Base-by-base conservation (phyloP, 2,329 filamentous ascomycete genomes). In the Akanthomyces lecanii region DNA sequence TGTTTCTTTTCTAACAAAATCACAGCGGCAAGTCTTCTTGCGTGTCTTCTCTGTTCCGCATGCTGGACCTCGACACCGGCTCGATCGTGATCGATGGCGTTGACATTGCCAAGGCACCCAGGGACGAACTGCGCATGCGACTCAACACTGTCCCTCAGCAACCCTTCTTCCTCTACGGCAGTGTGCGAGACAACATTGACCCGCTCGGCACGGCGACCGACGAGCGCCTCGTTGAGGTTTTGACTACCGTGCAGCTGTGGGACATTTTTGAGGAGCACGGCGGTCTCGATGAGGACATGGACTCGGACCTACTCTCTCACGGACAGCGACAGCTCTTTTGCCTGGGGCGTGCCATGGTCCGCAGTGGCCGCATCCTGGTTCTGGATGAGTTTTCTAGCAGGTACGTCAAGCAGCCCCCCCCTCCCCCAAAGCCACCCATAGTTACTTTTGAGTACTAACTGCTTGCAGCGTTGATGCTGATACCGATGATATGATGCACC, bases 81-180 rank as follows among this genome's bases (percentile, higher is more conserved):
- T 71, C 48, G 3, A 80, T 85, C n/a, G 68, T 64, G 1, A 74
- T 85, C 14, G 82, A 84, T 59, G 75, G 73, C 1, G 62, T 81
- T 1, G 75, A 81, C 50, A 67, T 73, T 11, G 64, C 67, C 7
- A 66, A 54, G 1, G 40, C 73, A 1, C 64, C 68, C 0, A 67
- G 70, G 4, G 64, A 69, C 6, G 62, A 65, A 14, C 52, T 75
- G 1, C 69, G 74, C 0, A 53, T 62, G 0, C 63, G 69, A 1
- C 69, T 85, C 8, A 77, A 79, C 44, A 75, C 76, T 0, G 69
- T 84, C 1, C 77, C 83, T 0, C 83, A 85, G 70, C 81, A 85
- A 53, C 75, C 80, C 0, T 78, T 83, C 64, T 77, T 82, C 28
- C 70, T 85, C 3, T 75, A 76, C 1, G 81, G 79, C 2, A 80